phyloP scores from a whole-genome alignment of 257 asterid genomes.

The Penstemon davidsonii region DNA sequence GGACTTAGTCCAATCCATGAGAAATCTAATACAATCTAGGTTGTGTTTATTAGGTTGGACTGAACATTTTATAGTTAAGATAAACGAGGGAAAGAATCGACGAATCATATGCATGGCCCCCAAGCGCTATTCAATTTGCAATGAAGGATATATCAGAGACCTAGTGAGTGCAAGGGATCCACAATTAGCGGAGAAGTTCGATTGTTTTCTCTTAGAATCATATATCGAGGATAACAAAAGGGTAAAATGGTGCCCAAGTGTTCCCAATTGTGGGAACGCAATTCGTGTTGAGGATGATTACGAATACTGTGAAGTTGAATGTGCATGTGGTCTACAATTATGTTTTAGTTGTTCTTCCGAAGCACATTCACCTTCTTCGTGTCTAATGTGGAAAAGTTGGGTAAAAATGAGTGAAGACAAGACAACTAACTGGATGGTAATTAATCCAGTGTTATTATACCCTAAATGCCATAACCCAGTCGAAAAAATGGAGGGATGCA shows the following conservation, averaged over 20 bases:
- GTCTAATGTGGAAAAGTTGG: constrained; percentile 64
- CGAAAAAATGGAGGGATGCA: constrained; percentile 62
- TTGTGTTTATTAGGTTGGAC: constrained; percentile 49
- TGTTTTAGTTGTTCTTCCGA: constrained; percentile 57
- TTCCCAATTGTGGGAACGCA: constrained; percentile 65
- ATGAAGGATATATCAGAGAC: constrained; percentile 46
- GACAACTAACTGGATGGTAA: constrained; percentile 40
- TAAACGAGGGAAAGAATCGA: constrained; percentile 58
- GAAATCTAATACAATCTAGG: too few species aligned
- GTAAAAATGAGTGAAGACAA: constrained; percentile 37
- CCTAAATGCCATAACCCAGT: constrained; percentile 62
- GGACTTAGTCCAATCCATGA: too few species aligned
- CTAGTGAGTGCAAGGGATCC: constrained; percentile 46
- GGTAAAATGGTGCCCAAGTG: constrained; percentile 71
- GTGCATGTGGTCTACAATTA: constrained; percentile 53
- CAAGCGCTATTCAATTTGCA: constrained; percentile 58
- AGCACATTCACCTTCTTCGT: constrained; percentile 66
- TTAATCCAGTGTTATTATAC: constrained; percentile 37
- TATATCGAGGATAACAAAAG: constrained; percentile 59
- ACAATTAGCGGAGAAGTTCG: constrained; percentile 49
- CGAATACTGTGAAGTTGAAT: constrained; percentile 51
- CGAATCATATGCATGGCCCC: constrained; percentile 58
- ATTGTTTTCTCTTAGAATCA: constrained; percentile 56
- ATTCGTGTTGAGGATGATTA: constrained; percentile 41
- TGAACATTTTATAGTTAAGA: constrained; percentile 50